These are phyloP conservation scores for Globisporangium carolinianum DNA, from an alignment of 352 stramenopile species.

Conservation along the genomic window DNA sequence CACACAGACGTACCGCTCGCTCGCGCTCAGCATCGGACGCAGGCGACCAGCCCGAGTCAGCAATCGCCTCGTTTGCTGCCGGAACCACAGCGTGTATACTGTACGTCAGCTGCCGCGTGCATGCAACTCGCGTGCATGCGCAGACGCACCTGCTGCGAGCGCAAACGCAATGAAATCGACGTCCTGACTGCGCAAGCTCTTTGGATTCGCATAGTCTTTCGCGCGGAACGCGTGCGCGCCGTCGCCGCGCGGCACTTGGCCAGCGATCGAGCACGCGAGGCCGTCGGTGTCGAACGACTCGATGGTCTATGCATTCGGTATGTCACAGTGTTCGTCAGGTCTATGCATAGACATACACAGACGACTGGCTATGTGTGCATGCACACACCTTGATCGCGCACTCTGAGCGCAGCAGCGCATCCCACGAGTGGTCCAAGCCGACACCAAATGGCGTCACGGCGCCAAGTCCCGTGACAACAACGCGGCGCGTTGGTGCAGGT, in stretches of 20 bases:
- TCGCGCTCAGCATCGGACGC: slow-evolving; percentile 58
- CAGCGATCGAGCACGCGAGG: slow-evolving; percentile 66
- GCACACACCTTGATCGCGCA: slow-evolving; percentile 61
- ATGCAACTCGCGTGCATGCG: no score
- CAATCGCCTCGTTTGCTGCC: slow-evolving; percentile 71
- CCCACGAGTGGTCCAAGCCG: slow-evolving; percentile 75
- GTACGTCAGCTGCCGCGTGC: neutral
- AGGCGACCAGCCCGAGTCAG: slow-evolving; percentile 62
- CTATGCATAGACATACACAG: neutral
- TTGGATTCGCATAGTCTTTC: slow-evolving; percentile 65
- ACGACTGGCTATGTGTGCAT: neutral
- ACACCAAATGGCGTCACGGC: slow-evolving; percentile 89
- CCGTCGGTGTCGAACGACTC: slow-evolving; percentile 44
- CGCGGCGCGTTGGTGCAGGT: slow-evolving; percentile 52
- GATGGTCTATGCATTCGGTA: slow-evolving; percentile 25
- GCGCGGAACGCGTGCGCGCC: slow-evolving; percentile 44
- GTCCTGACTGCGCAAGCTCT: slow-evolving; percentile 63
- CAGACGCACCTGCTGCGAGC: slow-evolving; percentile 57
- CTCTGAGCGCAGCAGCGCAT: slow-evolving; percentile 69
- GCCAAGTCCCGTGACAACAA: slow-evolving; percentile 90
- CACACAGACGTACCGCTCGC: slow-evolving; percentile 32
- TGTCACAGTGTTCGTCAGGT: no score
- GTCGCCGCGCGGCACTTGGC: slow-evolving; percentile 55
- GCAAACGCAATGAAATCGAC: slow-evolving; percentile 85
- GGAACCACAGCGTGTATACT: neutral